Conservation (phyloP, 148 eudicot genomes). For the Agrostemma githago region DNA sequence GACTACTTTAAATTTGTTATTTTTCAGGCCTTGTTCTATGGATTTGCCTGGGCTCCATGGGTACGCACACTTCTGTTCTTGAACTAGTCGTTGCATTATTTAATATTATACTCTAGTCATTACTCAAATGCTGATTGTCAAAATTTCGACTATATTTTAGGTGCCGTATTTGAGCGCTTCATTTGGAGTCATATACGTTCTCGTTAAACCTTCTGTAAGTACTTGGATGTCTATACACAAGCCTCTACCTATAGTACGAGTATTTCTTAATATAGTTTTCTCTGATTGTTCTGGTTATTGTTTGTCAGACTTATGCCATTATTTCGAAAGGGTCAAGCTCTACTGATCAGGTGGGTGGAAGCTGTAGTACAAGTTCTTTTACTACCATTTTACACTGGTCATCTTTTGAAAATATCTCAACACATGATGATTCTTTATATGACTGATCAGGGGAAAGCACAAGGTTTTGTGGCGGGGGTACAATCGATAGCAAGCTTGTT, state of each 20-base stretch:
- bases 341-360: conserved; percentile 37
- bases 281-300: not conserved
- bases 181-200: conserved; percentile 74
- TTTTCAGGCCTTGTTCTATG: conserved; percentile 75
- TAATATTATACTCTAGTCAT: not conserved
- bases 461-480: conserved; percentile 84
- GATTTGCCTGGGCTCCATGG: conserved; percentile 97
- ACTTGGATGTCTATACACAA: not conserved
- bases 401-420: not conserved
- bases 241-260: not conserved
- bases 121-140: not conserved
- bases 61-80: conserved; percentile 39
- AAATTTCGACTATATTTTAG: conserved; percentile 34
- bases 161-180: conserved; percentile 92
- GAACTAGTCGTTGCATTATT: not conserved
- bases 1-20: not conserved
- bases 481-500: conserved; percentile 69
- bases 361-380: not conserved
- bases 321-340: too few relatives aligned
- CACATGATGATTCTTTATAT: too few relatives aligned
- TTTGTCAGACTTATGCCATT: too few relatives aligned
- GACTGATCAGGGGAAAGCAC: conserved; percentile 59
- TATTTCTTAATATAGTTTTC: not conserved
- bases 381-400: not conserved
- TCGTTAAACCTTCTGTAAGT: conserved; percentile 85